Percentiles rank a stretch among this genome's conserved stretches.
These are phyloP conservation scores for Polychaeton citri DNA, from an alignment of 2,329 filamentous ascomycete species.

Conservation along the genomic window DNA sequence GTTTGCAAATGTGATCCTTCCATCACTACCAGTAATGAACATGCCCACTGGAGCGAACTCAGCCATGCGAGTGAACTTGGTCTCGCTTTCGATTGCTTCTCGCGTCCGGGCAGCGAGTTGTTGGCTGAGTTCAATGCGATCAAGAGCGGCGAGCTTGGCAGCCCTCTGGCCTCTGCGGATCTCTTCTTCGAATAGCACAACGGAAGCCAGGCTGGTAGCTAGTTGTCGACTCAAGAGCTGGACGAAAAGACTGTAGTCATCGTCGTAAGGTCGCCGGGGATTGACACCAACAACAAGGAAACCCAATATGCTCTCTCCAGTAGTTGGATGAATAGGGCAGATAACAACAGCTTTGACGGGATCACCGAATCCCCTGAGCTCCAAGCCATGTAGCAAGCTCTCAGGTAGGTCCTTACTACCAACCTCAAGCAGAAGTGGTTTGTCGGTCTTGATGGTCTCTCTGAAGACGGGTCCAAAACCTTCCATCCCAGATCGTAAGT, in stretches of 20 bases:
- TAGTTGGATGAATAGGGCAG: constrained; percentile 67
- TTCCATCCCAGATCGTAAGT: constrained; percentile 54
- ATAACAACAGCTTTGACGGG: constrained; percentile 58
- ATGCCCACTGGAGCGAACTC: constrained; percentile 74
- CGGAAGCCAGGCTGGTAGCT: constrained; percentile 66
- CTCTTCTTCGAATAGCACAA: constrained; percentile 73
- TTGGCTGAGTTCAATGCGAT: constrained; percentile 64
- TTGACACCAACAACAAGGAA: constrained; percentile 72
- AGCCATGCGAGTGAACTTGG: constrained; percentile 71
- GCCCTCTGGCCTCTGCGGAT: constrained; percentile 61
- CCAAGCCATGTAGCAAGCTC: constrained; percentile 51
- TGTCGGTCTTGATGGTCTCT: constrained; percentile 56
- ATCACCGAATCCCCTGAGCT: constrained; percentile 59
- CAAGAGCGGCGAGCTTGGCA: constrained; percentile 59
- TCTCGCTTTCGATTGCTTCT: constrained; percentile 50
- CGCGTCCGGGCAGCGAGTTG: constrained; percentile 53
- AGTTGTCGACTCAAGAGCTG: constrained; percentile 62
- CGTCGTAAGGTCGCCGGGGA: constrained; percentile 63
- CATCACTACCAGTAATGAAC: constrained; percentile 64
- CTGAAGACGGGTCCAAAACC: constrained; percentile 67
- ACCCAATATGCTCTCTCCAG: constrained; percentile 58
- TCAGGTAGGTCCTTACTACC: constrained; percentile 51
- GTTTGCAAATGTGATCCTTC: constrained; percentile 66
- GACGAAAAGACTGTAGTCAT: constrained; percentile 67
- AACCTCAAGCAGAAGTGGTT: constrained; percentile 54